Evolutionary conservation across 108 stramenopile genomes (phyloP).

Genomic region (Cyclotella atomus): DNA sequence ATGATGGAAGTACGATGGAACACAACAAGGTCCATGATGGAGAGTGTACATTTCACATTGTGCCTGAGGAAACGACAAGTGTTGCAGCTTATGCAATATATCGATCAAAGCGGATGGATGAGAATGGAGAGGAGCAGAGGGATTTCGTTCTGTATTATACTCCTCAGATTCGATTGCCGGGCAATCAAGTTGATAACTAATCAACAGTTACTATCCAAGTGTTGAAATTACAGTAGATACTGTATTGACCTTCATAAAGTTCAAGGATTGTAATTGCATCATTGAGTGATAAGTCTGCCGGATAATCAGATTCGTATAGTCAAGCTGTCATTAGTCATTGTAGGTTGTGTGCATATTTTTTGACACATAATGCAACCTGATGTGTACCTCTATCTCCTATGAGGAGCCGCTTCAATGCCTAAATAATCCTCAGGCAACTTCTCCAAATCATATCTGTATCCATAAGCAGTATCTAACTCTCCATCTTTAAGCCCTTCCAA

Average conservation of each 20-base stretch:
- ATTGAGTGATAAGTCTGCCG: too few relatives aligned
- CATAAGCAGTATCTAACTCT: constrained; percentile 60
- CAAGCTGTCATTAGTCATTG: too few relatives aligned
- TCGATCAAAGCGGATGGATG: constrained; percentile 21
- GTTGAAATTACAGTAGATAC: too few relatives aligned
- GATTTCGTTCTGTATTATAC: constrained; percentile 34
- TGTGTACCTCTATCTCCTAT: too few relatives aligned
- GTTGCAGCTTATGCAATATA: constrained; percentile 50
- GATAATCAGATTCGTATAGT: too few relatives aligned
- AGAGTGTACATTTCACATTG: constrained; percentile 51
- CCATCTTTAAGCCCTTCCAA: constrained; percentile 57
- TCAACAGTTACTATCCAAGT: too few relatives aligned
- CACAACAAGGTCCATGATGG: constrained; percentile 18
- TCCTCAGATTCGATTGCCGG: constrained; percentile 33
- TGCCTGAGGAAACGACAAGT: constrained; percentile 50
- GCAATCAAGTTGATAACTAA: constrained; percentile 4
- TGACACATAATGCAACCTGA: too few relatives aligned
- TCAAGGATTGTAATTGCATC: too few relatives aligned
- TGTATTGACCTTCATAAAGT: too few relatives aligned
- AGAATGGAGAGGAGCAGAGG: constrained; percentile 13
- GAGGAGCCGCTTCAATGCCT: constrained; percentile 9
- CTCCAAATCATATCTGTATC: constrained; percentile 65
- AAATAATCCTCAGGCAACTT: constrained; percentile 47
- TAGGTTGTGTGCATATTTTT: too few relatives aligned
- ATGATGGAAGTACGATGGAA: constrained; percentile 10